Evolutionary conservation across 805 yeast species (phyloP).

Genomic region (Candida succiphila): DNA sequence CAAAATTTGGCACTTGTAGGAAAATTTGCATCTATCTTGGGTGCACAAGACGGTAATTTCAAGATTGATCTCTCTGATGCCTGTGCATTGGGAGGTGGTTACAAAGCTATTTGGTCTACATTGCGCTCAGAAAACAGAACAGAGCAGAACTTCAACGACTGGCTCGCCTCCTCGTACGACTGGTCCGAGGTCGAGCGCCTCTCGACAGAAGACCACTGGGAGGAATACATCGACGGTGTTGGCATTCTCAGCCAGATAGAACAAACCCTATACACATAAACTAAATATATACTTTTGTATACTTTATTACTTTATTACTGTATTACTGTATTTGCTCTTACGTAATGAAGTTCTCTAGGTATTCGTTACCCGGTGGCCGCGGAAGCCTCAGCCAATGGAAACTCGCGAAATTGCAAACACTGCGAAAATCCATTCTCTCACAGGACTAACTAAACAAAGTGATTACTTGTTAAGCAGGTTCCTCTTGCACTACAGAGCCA

Average conservation of each 20-base stretch:
- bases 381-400: background rate
- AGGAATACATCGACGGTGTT: conserved; percentile 39
- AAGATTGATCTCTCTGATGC: conserved; percentile 77
- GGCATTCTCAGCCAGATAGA: conserved; percentile 42
- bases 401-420: background rate
- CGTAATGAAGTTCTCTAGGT: too few species aligned
- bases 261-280: conserved; percentile 3
- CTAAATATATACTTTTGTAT: too few species aligned
- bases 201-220: conserved; percentile 33
- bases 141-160: conserved; percentile 26
- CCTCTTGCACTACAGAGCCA: too few species aligned
- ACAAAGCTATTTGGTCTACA: conserved; percentile 69
- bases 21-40: conserved; percentile 63
- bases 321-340: too few species aligned
- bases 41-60: conserved; percentile 54
- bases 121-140: conserved; percentile 20
- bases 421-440: background rate
- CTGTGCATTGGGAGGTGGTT: conserved; percentile 89
- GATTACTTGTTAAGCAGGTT: too few species aligned
- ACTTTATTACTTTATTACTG: too few species aligned
- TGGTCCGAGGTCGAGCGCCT: conserved; percentile 37
- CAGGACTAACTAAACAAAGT: background rate
- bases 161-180: conserved; percentile 37
- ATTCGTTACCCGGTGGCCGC: background rate
- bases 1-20: conserved; percentile 57